phyloP scores from a whole-genome alignment of 2,329 filamentous ascomycete species.

The Alternaria gaisen region DNA sequence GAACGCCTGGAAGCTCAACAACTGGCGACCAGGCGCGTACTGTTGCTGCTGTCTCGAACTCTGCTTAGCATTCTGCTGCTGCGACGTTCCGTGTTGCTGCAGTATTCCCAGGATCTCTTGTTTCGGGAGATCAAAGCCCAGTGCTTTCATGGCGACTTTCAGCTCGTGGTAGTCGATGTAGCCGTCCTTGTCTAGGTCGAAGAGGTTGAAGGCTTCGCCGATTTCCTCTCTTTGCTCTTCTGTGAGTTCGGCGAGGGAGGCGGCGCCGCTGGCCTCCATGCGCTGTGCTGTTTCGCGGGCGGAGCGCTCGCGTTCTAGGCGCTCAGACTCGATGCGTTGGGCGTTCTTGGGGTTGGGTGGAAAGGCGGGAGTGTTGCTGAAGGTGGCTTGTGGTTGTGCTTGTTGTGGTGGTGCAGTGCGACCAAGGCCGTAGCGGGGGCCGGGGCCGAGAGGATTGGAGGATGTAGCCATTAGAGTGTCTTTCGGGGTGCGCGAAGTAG shows the following conservation, averaged over 20 bases:
- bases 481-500: slow-evolving; percentile 6
- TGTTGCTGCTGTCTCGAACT: slow-evolving; percentile 16
- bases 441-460: slow-evolving; percentile 63
- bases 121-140: slow-evolving; percentile 92
- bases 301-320: slow-evolving; percentile 53
- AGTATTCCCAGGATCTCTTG: slow-evolving; percentile 83
- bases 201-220: slow-evolving; percentile 94
- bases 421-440: slow-evolving; percentile 62
- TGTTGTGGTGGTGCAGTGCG: slow-evolving; percentile 36
- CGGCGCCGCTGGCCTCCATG: slow-evolving; percentile 57
- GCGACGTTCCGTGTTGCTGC: slow-evolving; percentile 71
- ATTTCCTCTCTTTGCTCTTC: slow-evolving; percentile 95
- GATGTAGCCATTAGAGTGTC: slow-evolving; percentile 60
- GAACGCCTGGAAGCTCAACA: slow-evolving; percentile 77
- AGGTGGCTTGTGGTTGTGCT: slow-evolving; percentile 34
- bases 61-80: slow-evolving; percentile 3
- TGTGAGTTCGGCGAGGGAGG: slow-evolving; percentile 66
- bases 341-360: slow-evolving; percentile 54
- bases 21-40: slow-evolving; percentile 62
- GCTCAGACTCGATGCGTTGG: slow-evolving; percentile 52
- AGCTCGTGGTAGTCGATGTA: slow-evolving; percentile 98
- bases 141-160: slow-evolving; percentile 92
- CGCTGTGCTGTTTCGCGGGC: slow-evolving; percentile 48
- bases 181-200: slow-evolving; percentile 95
- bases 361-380: slow-evolving; percentile 49